Base-by-base conservation (phyloP, 345 rosid genomes). In the Pugionium dolabratum region DNA sequence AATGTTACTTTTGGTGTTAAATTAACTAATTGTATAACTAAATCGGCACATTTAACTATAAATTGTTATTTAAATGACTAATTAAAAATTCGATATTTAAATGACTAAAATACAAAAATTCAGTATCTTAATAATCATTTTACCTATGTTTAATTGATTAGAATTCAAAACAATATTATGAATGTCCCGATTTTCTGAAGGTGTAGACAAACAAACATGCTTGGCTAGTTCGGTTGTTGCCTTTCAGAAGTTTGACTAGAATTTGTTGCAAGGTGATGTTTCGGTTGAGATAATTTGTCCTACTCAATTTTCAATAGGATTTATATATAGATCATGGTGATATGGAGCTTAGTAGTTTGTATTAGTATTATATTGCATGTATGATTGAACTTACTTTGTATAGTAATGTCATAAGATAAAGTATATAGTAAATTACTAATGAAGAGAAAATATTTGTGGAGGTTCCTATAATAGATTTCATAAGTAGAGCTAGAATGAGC, bases 191-290 rank as follows among this genome's bases (percentile, higher is more conserved):
- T 41, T 9, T 67, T 67, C 30, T 2, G 2, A 44, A 29, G 54
- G 54, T 55, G 18, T 18, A 18, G 18, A 18, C 18, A 18, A 18
- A 30, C 4, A 35, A 31, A 40, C n/a, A 64, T 39, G 59, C 4
- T 54, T 66, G 26, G 62, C 62, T 52, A 40, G 18, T n/a, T 47
- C 7, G 26, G 40, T 39, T 39, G 40, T 10, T 30, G 36, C 32
- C 11, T 48, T 39, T 57, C 4, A 25, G 30, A 40, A 40, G 47
- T 6, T 30, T 30, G 64, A 30, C 40, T 10, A 27, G 28, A 39
- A 26, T 55, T 45, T 46, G 42, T n/a, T 7, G 46, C 28, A 8
- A 40, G 32, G 43, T 49, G 48, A 25, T 39, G 25, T 48, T 25
- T 31, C 49, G 43, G 50, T 54, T 54, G 49, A 39, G 63, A 67